A percentile compares a stretch with the other conserved stretches of the same genome.
Conservation (phyloP, 495 filamentous ascomycete species). For the Aspergillus bertholletiae region DNA sequence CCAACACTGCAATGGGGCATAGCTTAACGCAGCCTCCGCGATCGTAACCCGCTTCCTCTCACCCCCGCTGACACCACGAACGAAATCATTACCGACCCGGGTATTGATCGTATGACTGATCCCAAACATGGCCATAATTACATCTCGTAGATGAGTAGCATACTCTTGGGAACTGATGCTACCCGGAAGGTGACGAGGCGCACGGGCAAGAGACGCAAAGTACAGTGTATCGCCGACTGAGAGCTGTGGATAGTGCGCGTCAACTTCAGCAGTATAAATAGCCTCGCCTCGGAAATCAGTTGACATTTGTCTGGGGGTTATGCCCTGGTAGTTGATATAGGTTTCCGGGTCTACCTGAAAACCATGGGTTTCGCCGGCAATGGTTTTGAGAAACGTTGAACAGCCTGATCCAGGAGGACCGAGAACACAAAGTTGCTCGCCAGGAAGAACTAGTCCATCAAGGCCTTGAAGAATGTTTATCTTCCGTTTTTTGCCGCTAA, state of each 20-base stretch:
- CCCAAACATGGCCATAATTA: constrained; percentile 77
- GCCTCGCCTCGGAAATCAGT: constrained; percentile 70
- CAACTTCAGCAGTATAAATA: constrained; percentile 77
- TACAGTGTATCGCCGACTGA: constrained; percentile 74
- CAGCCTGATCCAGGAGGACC: constrained; percentile 76
- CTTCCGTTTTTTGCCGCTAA: constrained; percentile 44
- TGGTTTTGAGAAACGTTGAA: constrained; percentile 75
- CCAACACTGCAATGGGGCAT: constrained; percentile 74
- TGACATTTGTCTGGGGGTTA: constrained; percentile 51
- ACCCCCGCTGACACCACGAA: constrained; percentile 77
- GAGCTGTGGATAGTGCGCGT: constrained; percentile 80
- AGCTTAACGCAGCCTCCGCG: constrained; percentile 63
- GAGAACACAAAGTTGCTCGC: constrained; percentile 76
- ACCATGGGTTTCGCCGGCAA: constrained; percentile 73
- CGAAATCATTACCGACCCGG: constrained; percentile 72
- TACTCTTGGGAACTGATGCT: constrained; percentile 56
- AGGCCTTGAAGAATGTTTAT: constrained; percentile 68
- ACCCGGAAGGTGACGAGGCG: constrained; percentile 61
- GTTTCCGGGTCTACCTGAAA: constrained; percentile 61
- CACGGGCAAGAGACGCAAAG: constrained; percentile 69
- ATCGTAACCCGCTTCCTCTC: constrained; percentile 84
- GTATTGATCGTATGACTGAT: constrained; percentile 75
- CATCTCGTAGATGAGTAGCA: constrained; percentile 63
- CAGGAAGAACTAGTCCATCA: constrained; percentile 66
- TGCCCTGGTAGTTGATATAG: constrained; percentile 73